Percentiles rank a stretch among this genome's conserved stretches.
Evolutionary conservation across 805 yeast species (phyloP).

Genomic region (Candida nitratophila): DNA sequence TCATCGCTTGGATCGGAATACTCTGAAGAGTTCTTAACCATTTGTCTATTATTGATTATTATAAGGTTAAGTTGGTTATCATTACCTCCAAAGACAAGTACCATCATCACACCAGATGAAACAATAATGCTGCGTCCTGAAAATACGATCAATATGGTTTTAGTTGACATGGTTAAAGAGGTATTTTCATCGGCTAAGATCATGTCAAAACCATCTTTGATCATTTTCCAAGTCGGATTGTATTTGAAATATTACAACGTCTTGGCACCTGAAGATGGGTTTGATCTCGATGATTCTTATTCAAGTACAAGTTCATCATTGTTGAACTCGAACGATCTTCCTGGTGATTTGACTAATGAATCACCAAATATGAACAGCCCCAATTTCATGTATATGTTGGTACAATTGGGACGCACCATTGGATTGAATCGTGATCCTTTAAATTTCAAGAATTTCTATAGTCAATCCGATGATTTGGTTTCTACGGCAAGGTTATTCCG

Average conservation of each 20-base stretch:
- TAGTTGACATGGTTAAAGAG: constrained; percentile 39
- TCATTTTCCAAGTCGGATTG: constrained; percentile 53
- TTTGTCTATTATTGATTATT: constrained; percentile 46
- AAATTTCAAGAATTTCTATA: constrained; percentile 28
- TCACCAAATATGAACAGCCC: constrained; percentile 29
- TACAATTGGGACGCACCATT: constrained; percentile 37
- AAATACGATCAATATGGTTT: constrained; percentile 32
- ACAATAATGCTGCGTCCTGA: constrained; percentile 30
- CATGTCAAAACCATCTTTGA: constrained; percentile 37
- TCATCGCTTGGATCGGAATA: constrained; percentile 26
- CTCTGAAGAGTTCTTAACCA: constrained; percentile 37
- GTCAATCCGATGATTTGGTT: constrained; percentile 20
- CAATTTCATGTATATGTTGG: constrained; percentile 27
- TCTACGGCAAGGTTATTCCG: constrained; percentile 24
- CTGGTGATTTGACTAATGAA: constrained; percentile 28
- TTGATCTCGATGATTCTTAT: constrained; percentile 34
- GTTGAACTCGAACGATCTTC: constrained; percentile 25
- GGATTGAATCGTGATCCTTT: constrained; percentile 45
- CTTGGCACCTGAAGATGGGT: constrained; percentile 52
- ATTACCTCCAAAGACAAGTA: constrained; percentile 33
- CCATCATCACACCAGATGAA: constrained; percentile 22
- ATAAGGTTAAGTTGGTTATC: constrained; percentile 52
- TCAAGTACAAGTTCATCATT: constrained; percentile 13
- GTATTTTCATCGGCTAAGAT: constrained; percentile 35
- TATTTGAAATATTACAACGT: constrained; percentile 49